These are phyloP conservation scores for Echium plantagineum DNA, from an alignment of 257 asterid genomes.

Conservation along the genomic window DNA sequence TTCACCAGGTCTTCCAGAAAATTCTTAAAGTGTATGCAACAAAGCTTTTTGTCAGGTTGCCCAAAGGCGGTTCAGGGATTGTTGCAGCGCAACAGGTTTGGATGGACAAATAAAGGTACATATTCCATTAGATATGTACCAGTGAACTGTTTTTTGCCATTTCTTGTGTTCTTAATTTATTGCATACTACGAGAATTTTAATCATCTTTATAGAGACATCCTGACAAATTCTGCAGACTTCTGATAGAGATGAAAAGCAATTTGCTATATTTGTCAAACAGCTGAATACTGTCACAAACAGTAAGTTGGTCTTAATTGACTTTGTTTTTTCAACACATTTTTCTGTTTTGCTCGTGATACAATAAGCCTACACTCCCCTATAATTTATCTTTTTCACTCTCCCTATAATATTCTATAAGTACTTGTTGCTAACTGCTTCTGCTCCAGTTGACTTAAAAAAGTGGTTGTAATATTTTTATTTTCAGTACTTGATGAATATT, in stretches of 20 bases:
- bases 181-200: constrained; percentile 5
- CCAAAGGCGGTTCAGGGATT: constrained; percentile 94
- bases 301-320: constrained; percentile 36
- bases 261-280: constrained; percentile 93
- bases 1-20: constrained; percentile 43
- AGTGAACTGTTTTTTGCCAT: background rate
- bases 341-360: background rate
- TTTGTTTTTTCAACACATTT: constrained; percentile 1
- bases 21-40: constrained; percentile 92
- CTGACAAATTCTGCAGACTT: constrained; percentile 48
- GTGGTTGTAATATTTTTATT: too few relatives aligned
- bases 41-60: constrained; percentile 78
- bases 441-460: too few relatives aligned
- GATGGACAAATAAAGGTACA: constrained; percentile 96
- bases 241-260: constrained; percentile 91
- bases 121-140: background rate
- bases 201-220: constrained; percentile 3
- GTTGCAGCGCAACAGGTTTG: constrained; percentile 99
- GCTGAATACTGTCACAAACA: constrained; percentile 99
- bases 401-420: too few relatives aligned
- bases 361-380: background rate
- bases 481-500: too few relatives aligned
- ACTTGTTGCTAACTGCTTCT: too few relatives aligned
- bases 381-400: too few relatives aligned
- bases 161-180: background rate